Evolutionary conservation across 1,139 yeast genomes (phyloP).

Genomic region (Pneumocystis canis): DNA sequence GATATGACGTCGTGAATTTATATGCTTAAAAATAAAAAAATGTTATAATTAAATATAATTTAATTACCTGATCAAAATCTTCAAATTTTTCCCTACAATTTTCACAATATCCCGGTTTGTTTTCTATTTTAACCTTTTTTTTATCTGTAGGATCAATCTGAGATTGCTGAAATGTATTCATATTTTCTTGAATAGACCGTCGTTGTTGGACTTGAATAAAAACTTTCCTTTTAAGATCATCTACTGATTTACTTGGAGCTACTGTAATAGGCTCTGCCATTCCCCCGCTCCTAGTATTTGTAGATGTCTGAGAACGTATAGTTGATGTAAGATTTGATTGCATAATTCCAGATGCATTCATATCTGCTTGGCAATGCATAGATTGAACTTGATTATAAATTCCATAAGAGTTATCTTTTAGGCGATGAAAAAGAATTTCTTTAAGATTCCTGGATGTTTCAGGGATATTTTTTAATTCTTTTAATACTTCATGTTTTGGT

Average conservation of each 20-base stretch:
- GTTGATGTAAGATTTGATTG: conserved; percentile 8
- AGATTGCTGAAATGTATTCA: conserved; percentile 16
- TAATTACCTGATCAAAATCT: conserved; percentile 42
- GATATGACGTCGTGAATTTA: conserved; percentile 54
- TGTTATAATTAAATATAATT: background rate
- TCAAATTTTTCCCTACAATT: conserved; percentile 83
- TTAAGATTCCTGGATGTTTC: background rate
- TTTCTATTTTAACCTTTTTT: conserved; percentile 15
- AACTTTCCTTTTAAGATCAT: conserved; percentile 40
- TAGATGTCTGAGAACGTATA: conserved; percentile 2
- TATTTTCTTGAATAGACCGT: background rate
- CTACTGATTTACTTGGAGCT: conserved; percentile 52
- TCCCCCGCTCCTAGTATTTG: conserved; percentile 40
- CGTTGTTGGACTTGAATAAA: conserved; percentile 15
- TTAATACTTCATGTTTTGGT: background rate
- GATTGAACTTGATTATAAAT: conserved; percentile 4
- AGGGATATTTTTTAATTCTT: background rate
- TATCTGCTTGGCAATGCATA: conserved; percentile 1
- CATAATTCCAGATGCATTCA: conserved; percentile 7
- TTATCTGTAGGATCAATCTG: conserved; percentile 12
- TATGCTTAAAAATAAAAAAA: conserved; percentile 31
- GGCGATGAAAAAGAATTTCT: background rate
- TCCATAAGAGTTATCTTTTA: background rate
- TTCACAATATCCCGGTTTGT: conserved; percentile 64
- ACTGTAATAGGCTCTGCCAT: conserved; percentile 54